These are phyloP conservation scores for Mortierella polycephala DNA, from an alignment of 371 early-diverging fungal species.

Conservation along the genomic window DNA sequence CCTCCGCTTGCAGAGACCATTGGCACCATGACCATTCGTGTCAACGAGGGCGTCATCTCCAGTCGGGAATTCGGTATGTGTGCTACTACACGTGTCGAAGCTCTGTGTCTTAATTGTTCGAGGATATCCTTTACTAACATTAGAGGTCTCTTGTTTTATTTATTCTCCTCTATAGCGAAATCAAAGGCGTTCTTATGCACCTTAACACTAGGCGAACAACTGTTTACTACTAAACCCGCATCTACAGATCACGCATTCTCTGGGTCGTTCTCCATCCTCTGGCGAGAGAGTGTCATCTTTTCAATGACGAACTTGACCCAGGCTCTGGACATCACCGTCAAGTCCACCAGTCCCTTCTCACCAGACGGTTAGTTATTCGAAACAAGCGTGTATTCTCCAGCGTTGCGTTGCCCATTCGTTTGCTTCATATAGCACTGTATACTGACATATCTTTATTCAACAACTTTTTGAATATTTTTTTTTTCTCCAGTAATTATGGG, in stretches of 20 bases:
- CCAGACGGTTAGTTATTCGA: constrained; percentile 32
- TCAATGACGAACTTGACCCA: constrained; percentile 28
- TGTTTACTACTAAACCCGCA: constrained; percentile 25
- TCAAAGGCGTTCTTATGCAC: constrained; percentile 36
- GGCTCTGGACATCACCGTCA: constrained; percentile 30
- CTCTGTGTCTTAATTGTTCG: background rate
- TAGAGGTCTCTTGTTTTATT: background rate
- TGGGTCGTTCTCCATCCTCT: constrained; percentile 27
- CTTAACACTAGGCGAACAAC: constrained; percentile 25
- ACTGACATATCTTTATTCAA: no score
- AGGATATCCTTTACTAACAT: background rate
- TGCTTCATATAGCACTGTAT: no score
- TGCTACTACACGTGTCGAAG: background rate
- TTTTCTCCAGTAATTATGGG: constrained; percentile 24
- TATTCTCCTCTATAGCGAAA: constrained; percentile 18
- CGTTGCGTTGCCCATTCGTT: background rate
- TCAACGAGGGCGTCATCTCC: constrained; percentile 28
- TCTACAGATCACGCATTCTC: constrained; percentile 28
- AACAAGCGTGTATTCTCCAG: background rate
- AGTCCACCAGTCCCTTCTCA: constrained; percentile 33
- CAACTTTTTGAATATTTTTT: background rate
- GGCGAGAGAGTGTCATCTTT: constrained; percentile 49
- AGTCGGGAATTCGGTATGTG: constrained; percentile 43
- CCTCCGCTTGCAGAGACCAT: constrained; percentile 37
- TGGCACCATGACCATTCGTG: constrained; percentile 41